A percentile compares a stretch with the other conserved stretches of the same genome.
These are phyloP conservation scores for Cicer pinnatifidum DNA, from an alignment of 306 rosid genomes.

Conservation along the genomic window DNA sequence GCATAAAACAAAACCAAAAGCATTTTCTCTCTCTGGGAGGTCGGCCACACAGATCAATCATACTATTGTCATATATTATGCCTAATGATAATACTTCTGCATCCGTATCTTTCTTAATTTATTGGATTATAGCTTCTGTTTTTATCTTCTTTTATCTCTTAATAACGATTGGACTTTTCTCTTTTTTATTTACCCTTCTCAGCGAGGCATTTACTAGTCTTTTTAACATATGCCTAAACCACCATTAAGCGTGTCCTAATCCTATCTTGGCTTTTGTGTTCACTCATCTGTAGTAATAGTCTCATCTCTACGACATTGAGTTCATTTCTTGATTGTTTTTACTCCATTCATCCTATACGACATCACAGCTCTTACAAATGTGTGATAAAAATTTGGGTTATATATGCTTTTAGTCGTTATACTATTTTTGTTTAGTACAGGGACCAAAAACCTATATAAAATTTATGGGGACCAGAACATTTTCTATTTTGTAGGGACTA, in stretches of 20 bases:
- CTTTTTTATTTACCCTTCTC: too few relatives aligned
- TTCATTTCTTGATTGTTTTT: not conserved
- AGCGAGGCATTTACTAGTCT: not conserved
- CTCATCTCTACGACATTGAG: not conserved
- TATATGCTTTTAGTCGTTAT: too few relatives aligned
- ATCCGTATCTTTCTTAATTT: not conserved
- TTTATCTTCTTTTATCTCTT: not conserved
- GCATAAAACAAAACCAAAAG: not conserved
- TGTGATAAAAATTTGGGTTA: not conserved
- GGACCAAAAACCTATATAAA: too few relatives aligned
- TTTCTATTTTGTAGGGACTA: too few relatives aligned
- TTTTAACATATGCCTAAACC: not conserved
- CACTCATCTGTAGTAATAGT: not conserved
- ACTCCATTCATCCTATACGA: not conserved
- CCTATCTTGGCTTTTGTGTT: not conserved
- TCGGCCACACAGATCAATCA: not conserved
- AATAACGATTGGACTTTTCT: too few relatives aligned
- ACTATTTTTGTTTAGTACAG: too few relatives aligned
- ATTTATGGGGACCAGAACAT: too few relatives aligned
- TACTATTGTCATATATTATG: not conserved
- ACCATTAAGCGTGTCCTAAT: not conserved
- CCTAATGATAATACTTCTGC: not conserved
- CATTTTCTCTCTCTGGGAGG: not conserved
- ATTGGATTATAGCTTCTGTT: not conserved
- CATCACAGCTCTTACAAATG: not conserved